Evolutionary conservation across 2,329 filamentous ascomycete genomes (phyloP), one percentile per base, ranked within the genome.

Genomic region (Thelonectria blattea): DNA sequence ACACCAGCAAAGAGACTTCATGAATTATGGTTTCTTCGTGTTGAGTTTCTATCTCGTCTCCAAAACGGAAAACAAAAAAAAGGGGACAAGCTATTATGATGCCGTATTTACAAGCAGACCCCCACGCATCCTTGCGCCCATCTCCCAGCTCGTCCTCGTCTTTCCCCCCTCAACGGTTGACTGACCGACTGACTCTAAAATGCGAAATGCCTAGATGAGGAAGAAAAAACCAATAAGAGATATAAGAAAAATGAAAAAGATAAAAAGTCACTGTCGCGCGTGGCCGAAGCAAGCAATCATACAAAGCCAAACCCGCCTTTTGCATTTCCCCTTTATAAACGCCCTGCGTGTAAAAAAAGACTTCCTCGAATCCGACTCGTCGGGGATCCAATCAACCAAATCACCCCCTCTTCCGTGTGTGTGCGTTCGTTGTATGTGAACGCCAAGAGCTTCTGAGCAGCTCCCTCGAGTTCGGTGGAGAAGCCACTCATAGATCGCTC

Each of bases 401-500:
- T 64, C 62, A 60, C 61, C 52, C 61, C 64, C 64, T 69, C 60
- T 58, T 68, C 58, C 52, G 52, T 54, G 60, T 30, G 60, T 30
- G 56, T 55, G 51, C 63, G 65, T 62, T 67, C 61, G 39, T 56
- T 15, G 41, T 47, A 17, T 48, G 46, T 39, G 54, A 47, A 57
- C 58, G 51, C 54, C 46, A 15, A 27, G 61, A 61, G 54, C 49
- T 56, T 15, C 15, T 20, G 15, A 47, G 42, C 43, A 69, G 65
- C 63, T 61, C 50, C 53, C 52, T 56, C 49, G 63, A 56, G 61
- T 62, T 64, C 58, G 61, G 61, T 58, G 63, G 60, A 62, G 61
- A 62, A 65, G 64, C 67, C 70, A 69, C 71, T 78, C 77, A 69
- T 81, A 80, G 77, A 81, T 82, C 74, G 76, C 78, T 79, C 78